Evolutionary conservation across 352 stramenopile genomes (phyloP), one percentile per base, ranked within the genome.

Genomic region (Peronospora destructor): DNA sequence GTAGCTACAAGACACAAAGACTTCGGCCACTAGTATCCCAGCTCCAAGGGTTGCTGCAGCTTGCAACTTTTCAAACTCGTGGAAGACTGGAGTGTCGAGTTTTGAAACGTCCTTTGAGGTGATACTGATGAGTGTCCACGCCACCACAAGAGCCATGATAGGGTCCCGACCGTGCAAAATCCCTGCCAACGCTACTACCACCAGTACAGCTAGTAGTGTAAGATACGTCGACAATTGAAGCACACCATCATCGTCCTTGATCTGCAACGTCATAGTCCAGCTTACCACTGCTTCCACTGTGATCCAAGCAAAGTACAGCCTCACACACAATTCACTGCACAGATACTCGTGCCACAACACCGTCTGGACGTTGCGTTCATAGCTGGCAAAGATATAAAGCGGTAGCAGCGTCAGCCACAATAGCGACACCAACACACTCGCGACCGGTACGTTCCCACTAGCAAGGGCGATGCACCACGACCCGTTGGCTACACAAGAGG

Each of bases 221-320:
- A 85, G 40, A 57, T 79, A 84, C 17, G 59, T 55, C 6, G 53
- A 53, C 19, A 84, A 46, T 9, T 64, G 62, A 23, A 85, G 55
- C 48, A 56, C 64, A 0, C 60, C 73, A n/a, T 58, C 64, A 0
- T 48, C 23, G 10, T 32, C 10, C 19, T 76, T 21, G 12, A 67
- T 45, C 58, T 85, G 66, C 42, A 72, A 29, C 23, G 62, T 73
- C 46, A 82, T 71, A 16, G 68, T 65, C 72, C 74, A 86, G 55
- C 64, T 84, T 29, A 86, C 41, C 29, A 76, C 43, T 2, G 63
- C 60, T 34, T 72, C 68, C 43, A 65, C 68, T 6, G 65, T 84
- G 61, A 84, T 71, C 68, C 72, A 85, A 12, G 72, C 59, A 41
- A 85, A 85, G 50, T 86, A 85, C 3, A 88, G 34, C 1, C 71